These are phyloP conservation scores for Cercophora samala DNA, from an alignment of 495 filamentous ascomycete species.

Conservation along the genomic window DNA sequence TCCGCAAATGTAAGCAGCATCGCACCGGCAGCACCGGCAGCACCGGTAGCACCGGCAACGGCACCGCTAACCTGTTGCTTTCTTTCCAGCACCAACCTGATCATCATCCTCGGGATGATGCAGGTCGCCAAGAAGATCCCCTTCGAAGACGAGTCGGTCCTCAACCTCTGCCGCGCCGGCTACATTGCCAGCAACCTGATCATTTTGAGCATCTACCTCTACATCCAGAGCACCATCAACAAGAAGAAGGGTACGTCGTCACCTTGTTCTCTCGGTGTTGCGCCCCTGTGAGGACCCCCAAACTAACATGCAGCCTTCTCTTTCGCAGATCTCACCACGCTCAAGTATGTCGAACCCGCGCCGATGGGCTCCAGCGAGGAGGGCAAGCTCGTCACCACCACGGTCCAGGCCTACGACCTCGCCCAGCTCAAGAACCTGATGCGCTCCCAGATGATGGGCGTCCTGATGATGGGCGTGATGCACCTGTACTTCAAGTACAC, in stretches of 20 bases:
- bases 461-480: slow-evolving; percentile 98
- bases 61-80: slow-evolving; percentile 7
- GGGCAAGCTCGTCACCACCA: slow-evolving; percentile 92
- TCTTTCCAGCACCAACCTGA: slow-evolving; percentile 72
- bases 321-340: slow-evolving; percentile 81
- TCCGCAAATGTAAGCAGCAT: neutral
- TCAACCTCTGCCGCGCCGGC: slow-evolving; percentile 74
- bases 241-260: slow-evolving; percentile 80
- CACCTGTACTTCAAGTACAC: slow-evolving; percentile 99
- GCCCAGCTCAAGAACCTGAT: slow-evolving; percentile 76
- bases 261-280: neutral
- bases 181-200: slow-evolving; percentile 88
- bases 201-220: slow-evolving; percentile 79
- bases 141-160: slow-evolving; percentile 85
- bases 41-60: neutral
- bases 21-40: neutral
- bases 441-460: slow-evolving; percentile 87
- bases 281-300: neutral
- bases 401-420: slow-evolving; percentile 87
- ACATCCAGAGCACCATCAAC: slow-evolving; percentile 76
- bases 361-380: slow-evolving; percentile 88
- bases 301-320: slow-evolving; percentile 16
- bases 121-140: slow-evolving; percentile 93
- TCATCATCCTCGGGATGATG: slow-evolving; percentile 97
- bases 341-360: slow-evolving; percentile 97